A percentile compares a stretch with the other conserved stretches of the same genome.
phyloP scores from a whole-genome alignment of 31 red algal species.

The Endocladia muricata region DNA sequence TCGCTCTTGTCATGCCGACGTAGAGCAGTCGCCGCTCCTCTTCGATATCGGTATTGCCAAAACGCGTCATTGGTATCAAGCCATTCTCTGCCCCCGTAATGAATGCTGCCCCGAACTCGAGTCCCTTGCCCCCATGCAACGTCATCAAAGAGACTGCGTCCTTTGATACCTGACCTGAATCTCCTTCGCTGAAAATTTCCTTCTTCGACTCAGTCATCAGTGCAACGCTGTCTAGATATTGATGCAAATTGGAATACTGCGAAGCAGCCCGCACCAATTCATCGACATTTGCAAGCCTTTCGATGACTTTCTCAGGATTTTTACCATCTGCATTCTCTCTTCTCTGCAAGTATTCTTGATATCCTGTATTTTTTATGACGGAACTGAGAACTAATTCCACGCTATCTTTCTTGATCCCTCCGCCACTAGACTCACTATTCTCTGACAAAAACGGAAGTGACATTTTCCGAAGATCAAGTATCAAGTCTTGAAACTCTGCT shows the following conservation, averaged over 20 bases:
- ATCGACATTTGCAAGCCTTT: conserved; percentile 40
- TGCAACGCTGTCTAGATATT: conserved; percentile 37
- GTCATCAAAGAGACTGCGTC: conserved; percentile 66
- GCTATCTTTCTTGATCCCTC: neutral
- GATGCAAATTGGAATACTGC: neutral
- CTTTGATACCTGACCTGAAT: neutral
- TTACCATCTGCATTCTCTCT: conserved; percentile 10
- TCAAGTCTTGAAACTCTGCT: conserved; percentile 41
- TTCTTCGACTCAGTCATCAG: conserved; percentile 18
- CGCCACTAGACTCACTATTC: neutral
- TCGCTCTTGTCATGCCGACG: conserved; percentile 88
- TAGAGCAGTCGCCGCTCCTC: conserved; percentile 88
- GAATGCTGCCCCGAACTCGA: conserved; percentile 82
- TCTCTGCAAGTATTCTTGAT: conserved; percentile 48
- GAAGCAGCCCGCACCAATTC: conserved; percentile 29
- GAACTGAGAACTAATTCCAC: neutral
- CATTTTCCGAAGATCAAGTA: conserved; percentile 31
- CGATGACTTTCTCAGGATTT: conserved; percentile 33
- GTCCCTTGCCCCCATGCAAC: conserved; percentile 81
- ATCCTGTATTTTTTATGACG: conserved; percentile 16
- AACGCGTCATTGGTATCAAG: conserved; percentile 39
- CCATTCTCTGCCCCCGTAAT: conserved; percentile 69
- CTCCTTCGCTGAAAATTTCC: neutral
- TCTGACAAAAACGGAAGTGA: conserved; percentile 4
- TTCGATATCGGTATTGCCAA: conserved; percentile 14